Conservation (phyloP, 306 rosid genomes). For the Benincasa hispida region DNA sequence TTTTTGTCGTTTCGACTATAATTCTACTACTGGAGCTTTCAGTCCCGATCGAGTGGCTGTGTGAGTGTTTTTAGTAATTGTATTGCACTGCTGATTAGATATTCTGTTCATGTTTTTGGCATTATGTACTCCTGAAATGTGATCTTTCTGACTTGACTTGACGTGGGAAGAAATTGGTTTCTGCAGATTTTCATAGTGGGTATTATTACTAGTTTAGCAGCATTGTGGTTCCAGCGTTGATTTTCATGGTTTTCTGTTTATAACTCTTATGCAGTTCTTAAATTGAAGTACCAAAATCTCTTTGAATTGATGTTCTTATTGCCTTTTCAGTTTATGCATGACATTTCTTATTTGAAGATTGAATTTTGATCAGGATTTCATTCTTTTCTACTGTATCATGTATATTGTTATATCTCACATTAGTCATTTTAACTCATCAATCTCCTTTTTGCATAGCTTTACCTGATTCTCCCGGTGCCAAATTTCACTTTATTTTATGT, state of each 20-base stretch:
- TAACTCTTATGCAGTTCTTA: not conserved
- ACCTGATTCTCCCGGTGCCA: slow-evolving; percentile 4
- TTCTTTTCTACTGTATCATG: not conserved
- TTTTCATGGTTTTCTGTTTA: not conserved
- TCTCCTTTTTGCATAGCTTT: not conserved
- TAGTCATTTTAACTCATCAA: not conserved
- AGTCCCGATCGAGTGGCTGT: slow-evolving; percentile 97
- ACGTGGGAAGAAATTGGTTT: not conserved
- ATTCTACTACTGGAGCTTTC: slow-evolving; percentile 84
- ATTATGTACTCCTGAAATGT: not conserved
- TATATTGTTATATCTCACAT: not conserved
- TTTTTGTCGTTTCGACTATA: slow-evolving; percentile 97
- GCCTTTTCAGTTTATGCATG: not conserved
- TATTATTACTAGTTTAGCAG: not conserved
- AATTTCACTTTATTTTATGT: slow-evolving; percentile 14
- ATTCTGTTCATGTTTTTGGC: not conserved
- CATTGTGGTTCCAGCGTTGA: not conserved
- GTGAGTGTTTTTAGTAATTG: slow-evolving; percentile 22
- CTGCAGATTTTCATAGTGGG: not conserved
- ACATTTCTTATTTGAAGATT: not conserved
- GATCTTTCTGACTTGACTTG: not conserved
- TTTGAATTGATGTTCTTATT: not conserved
- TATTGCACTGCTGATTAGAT: not conserved
- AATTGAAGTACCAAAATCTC: not conserved
- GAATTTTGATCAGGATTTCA: not conserved